Conservation (phyloP, 805 yeast species). For the Kuraishia borneana region DNA sequence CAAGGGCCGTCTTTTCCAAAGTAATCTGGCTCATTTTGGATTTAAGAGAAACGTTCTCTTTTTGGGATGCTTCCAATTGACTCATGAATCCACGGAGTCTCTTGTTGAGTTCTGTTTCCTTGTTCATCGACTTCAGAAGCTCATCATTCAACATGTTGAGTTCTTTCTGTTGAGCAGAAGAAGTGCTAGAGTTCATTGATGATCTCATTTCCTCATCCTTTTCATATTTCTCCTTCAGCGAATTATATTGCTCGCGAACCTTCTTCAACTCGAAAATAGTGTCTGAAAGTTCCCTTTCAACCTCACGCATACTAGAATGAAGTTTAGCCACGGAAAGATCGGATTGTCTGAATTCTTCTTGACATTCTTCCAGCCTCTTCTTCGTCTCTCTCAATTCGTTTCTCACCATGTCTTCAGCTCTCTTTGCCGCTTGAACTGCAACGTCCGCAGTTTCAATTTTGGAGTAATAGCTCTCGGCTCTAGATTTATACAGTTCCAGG, state of each 20-base stretch:
- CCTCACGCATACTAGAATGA: slow-evolving; percentile 34
- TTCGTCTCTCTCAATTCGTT: slow-evolving; percentile 43
- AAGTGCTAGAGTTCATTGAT: slow-evolving; percentile 17
- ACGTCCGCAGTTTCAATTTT: slow-evolving; percentile 74
- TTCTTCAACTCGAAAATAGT: slow-evolving; percentile 43
- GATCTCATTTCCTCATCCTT: slow-evolving; percentile 26
- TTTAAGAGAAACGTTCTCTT: slow-evolving; percentile 29
- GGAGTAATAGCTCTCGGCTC: slow-evolving; percentile 64
- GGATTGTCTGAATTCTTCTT: slow-evolving; percentile 41
- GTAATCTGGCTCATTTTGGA: slow-evolving; percentile 23
- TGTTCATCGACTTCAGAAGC: slow-evolving; percentile 41
- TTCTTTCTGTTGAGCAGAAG: slow-evolving; percentile 31
- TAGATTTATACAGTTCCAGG: slow-evolving; percentile 49
- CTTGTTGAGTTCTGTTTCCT: slow-evolving; percentile 57
- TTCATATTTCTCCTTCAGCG: slow-evolving; percentile 40
- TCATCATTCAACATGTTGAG: slow-evolving; percentile 42
- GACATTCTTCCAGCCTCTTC: slow-evolving; percentile 31
- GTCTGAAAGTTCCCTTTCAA: slow-evolving; percentile 47
- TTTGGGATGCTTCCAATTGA: slow-evolving; percentile 44
- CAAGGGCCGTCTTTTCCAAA: slow-evolving; percentile 30
- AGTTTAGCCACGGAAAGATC: slow-evolving; percentile 43
- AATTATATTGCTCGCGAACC: slow-evolving; percentile 32
- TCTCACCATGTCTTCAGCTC: slow-evolving; percentile 44
- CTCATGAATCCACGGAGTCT: slow-evolving; percentile 49
- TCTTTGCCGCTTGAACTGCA: slow-evolving; percentile 49